A percentile compares a stretch with the other conserved stretches of the same genome.
Evolutionary conservation across 148 eudicot genomes (phyloP).

Genomic region (Linanthus parryae): DNA sequence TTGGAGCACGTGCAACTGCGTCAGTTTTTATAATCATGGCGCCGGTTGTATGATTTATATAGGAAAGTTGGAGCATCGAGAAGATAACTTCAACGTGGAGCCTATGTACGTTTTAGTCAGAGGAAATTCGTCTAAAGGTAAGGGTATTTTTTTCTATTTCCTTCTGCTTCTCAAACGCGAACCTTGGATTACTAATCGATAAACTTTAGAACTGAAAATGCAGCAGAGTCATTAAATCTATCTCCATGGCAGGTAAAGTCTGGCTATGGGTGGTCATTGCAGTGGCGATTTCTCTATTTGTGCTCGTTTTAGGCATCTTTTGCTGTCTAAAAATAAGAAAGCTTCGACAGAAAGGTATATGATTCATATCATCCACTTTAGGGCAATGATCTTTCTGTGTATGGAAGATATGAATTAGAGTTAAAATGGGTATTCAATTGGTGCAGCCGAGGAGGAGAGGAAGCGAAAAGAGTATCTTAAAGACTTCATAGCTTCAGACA

Average conservation of each 20-base stretch:
- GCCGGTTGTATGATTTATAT: background rate
- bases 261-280: slow-evolving; percentile 15
- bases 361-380: background rate
- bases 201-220: background rate
- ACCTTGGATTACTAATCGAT: background rate
- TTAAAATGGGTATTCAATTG: background rate
- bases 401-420: background rate
- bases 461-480: slow-evolving; percentile 4
- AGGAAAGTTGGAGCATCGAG: slow-evolving; percentile 7
- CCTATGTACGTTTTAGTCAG: slow-evolving; percentile 4
- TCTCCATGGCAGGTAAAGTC: slow-evolving; percentile 1
- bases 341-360: slow-evolving; percentile 9
- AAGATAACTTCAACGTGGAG: background rate
- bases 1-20: slow-evolving; percentile 15
- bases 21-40: slow-evolving; percentile 3
- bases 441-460: slow-evolving; percentile 13
- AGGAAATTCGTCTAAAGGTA: slow-evolving; percentile 7
- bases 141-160: background rate
- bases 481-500: slow-evolving; percentile 11
- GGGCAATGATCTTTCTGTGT: background rate
- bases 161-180: background rate
- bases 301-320: slow-evolving; percentile 1
- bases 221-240: background rate
- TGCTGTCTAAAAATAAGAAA: slow-evolving; percentile 5
- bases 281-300: slow-evolving; percentile 6